phyloP scores from a whole-genome alignment of 768 basidiomycete genomes.

The Mycena sanguinolenta region DNA sequence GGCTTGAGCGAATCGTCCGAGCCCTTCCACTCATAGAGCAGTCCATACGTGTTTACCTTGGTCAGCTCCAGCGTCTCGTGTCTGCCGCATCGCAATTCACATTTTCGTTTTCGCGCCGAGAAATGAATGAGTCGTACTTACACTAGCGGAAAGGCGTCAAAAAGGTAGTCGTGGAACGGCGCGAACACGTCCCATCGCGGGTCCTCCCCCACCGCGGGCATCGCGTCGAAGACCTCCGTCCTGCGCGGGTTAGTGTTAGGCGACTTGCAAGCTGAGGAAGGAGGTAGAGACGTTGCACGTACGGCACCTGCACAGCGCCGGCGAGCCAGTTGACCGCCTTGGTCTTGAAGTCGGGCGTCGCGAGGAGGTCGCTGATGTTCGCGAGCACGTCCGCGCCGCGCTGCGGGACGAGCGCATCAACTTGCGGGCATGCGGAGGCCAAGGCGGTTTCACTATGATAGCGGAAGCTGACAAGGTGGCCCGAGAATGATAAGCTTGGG shows the following conservation, averaged over 20 bases:
- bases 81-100: constrained; percentile 48
- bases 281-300: constrained; percentile 1
- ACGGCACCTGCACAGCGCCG: constrained; percentile 48
- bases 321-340: constrained; percentile 44
- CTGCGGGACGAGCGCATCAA: constrained; percentile 6
- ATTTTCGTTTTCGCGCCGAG: too few species aligned
- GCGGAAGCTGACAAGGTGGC: too few species aligned
- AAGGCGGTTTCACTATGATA: too few species aligned
- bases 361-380: constrained; percentile 31
- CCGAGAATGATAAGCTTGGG: too few species aligned
- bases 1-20: constrained; percentile 75
- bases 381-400: constrained; percentile 12
- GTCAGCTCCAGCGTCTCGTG: constrained; percentile 71
- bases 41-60: constrained; percentile 82
- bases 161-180: constrained; percentile 57
- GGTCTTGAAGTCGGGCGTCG: constrained; percentile 39
- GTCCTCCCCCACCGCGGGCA: constrained; percentile 62
- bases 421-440: too few species aligned
- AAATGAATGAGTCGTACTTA: constrained; percentile 54
- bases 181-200: constrained; percentile 60
- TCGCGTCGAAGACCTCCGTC: constrained; percentile 65
- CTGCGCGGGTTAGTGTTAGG: constrained; percentile 47
- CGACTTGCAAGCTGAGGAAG: not conserved
- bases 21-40: constrained; percentile 83
- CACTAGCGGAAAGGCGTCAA: constrained; percentile 66